Conservation (phyloP, 768 basidiomycete genomes). For the Naganishia kalamii region DNA sequence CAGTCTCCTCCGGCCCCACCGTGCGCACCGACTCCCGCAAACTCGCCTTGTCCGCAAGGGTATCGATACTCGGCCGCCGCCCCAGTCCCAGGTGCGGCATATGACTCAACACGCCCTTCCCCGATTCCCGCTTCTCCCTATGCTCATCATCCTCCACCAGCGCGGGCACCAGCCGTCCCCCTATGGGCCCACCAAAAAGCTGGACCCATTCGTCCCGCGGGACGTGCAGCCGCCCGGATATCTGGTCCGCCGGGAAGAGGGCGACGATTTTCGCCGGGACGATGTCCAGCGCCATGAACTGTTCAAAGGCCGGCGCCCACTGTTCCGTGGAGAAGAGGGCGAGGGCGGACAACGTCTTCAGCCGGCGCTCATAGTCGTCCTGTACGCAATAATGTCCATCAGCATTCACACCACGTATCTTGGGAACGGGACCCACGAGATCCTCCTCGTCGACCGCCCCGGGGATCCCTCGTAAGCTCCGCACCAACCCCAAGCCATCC, state of each 20-base stretch:
- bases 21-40: background rate
- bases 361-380: slow-evolving; percentile 56
- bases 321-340: slow-evolving; percentile 63
- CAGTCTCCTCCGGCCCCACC: background rate
- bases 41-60: slow-evolving; percentile 14
- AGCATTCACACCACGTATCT: background rate
- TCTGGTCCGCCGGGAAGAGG: slow-evolving; percentile 65
- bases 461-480: slow-evolving; percentile 35
- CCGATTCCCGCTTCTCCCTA: slow-evolving; percentile 42
- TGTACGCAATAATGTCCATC: slow-evolving; percentile 32
- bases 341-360: slow-evolving; percentile 71
- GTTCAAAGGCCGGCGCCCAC: slow-evolving; percentile 74
- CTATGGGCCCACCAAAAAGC: slow-evolving; percentile 66
- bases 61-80: slow-evolving; percentile 21
- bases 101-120: slow-evolving; percentile 42
- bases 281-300: slow-evolving; percentile 77
- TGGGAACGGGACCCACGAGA: background rate
- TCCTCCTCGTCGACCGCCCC: background rate
- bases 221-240: slow-evolving; percentile 71
- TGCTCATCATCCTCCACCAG: slow-evolving; percentile 39
- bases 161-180: slow-evolving; percentile 33
- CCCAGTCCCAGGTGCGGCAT: slow-evolving; percentile 17
- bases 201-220: slow-evolving; percentile 68
- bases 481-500: slow-evolving; percentile 76
- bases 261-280: slow-evolving; percentile 92